Evolutionary conservation across 73 alveolate genomes (phyloP).

Genomic region (Paramecium caudatum): DNA sequence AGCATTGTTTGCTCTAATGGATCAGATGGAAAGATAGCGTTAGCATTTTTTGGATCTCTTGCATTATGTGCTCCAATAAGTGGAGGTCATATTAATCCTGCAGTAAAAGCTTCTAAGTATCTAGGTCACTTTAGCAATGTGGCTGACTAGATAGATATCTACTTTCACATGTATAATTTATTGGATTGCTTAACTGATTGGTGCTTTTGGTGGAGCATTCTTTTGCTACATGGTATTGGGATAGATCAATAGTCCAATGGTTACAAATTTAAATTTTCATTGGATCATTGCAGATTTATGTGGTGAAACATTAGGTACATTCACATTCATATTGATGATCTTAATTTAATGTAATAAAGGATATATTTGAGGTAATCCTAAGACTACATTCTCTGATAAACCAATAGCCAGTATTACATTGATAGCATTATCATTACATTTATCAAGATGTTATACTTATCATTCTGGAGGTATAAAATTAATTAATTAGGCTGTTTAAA

Average conservation of each 20-base stretch:
- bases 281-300: conserved; percentile 59
- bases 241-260: conserved; percentile 65
- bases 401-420: conserved; percentile 26
- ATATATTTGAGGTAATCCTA: conserved; percentile 12
- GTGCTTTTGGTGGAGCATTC: conserved; percentile 68
- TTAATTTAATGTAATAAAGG: conserved; percentile 24
- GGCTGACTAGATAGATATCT: conserved; percentile 50
- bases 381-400: conserved; percentile 19
- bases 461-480: conserved; percentile 64
- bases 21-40: conserved; percentile 48
- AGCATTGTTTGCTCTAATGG: conserved; percentile 65
- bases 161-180: conserved; percentile 21
- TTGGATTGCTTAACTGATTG: conserved; percentile 69
- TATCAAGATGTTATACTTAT: conserved; percentile 53
- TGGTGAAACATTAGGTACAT: conserved; percentile 65
- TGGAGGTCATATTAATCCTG: conserved; percentile 71
- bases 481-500: conserved; percentile 24
- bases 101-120: neutral
- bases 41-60: conserved; percentile 67
- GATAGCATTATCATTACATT: conserved; percentile 16
- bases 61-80: conserved; percentile 69
- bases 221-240: conserved; percentile 57
- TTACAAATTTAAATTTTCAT: conserved; percentile 39
- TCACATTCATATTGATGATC: conserved; percentile 25
- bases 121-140: conserved; percentile 64